Percentiles rank a stretch among this genome's conserved stretches.
Evolutionary conservation across 345 rosid species (phyloP).

Genomic region (Heritiera littoralis): DNA sequence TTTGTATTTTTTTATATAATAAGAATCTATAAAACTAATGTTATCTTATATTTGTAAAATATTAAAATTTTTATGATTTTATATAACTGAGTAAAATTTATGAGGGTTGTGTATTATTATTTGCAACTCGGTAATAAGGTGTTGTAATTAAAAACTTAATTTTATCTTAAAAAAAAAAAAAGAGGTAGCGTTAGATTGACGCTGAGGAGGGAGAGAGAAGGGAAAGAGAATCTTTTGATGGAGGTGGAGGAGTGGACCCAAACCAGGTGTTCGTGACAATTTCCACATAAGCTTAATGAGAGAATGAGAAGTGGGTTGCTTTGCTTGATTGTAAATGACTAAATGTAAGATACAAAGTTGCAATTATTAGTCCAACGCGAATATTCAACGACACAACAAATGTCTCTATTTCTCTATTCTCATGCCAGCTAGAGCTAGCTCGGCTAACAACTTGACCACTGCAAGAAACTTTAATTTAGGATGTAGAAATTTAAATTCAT

Average conservation of each 20-base stretch:
- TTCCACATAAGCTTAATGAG: not conserved
- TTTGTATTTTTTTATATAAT: no score
- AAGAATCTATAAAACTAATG: no score
- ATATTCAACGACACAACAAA: slow-evolving; percentile 12
- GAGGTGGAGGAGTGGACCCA: slow-evolving; percentile 19
- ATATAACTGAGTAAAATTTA: not conserved
- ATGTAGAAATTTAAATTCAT: no score
- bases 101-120: no score
- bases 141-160: no score
- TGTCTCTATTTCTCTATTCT: not conserved
- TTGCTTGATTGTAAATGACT: not conserved
- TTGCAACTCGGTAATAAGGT: no score
- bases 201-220: slow-evolving; percentile 7
- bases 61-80: no score
- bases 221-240: slow-evolving; percentile 10
- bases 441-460: not conserved
- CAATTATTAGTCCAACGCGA: slow-evolving; percentile 11
- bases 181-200: slow-evolving; percentile 26
- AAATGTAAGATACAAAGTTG: not conserved
- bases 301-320: not conserved
- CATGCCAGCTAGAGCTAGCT: not conserved
- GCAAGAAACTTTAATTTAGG: no score
- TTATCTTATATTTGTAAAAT: no score
- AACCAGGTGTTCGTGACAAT: slow-evolving; percentile 5
- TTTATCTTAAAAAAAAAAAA: not conserved